These are phyloP conservation scores for Pinus albicaulis DNA, from an alignment of 75 land plant genomes.

Conservation along the genomic window DNA sequence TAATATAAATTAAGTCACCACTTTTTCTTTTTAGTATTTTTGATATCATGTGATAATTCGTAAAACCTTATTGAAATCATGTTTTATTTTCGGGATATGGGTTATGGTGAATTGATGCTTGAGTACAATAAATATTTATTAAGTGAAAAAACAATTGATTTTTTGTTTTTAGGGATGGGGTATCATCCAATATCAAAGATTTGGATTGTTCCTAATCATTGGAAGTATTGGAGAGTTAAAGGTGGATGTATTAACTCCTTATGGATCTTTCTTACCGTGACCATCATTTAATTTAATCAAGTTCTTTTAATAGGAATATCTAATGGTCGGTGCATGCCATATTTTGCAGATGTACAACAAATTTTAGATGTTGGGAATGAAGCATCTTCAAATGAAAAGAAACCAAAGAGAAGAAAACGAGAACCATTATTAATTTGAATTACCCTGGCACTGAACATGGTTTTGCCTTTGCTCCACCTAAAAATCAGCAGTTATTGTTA, in stretches of 20 bases:
- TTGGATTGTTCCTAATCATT: slow-evolving; percentile 97
- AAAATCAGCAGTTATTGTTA: slow-evolving; percentile 51
- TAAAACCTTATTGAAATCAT: background rate
- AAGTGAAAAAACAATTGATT: slow-evolving; percentile 45
- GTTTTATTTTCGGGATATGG: slow-evolving; percentile 7
- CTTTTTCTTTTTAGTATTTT: background rate
- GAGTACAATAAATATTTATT: slow-evolving; percentile 20
- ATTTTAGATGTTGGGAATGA: slow-evolving; percentile 19
- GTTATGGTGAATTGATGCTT: background rate
- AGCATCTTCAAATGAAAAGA: slow-evolving; percentile 33
- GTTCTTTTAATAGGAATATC: background rate
- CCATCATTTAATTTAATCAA: slow-evolving; percentile 24
- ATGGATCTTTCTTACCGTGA: slow-evolving; percentile 54
- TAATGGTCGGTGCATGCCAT: slow-evolving; percentile 95
- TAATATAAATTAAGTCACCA: background rate
- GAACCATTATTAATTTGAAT: slow-evolving; percentile 53
- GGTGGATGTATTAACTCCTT: slow-evolving; percentile 39
- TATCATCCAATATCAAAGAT: slow-evolving; percentile 61
- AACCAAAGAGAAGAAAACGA: slow-evolving; percentile 54
- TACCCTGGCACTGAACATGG: slow-evolving; percentile 49
- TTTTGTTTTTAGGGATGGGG: slow-evolving; percentile 54
- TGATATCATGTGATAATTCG: background rate
- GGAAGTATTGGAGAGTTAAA: slow-evolving; percentile 79
- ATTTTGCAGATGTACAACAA: slow-evolving; percentile 30
- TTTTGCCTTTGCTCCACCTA: slow-evolving; percentile 59